Conservation (phyloP, 805 yeast species). For the Vanderwaltozyma polyspora region DNA sequence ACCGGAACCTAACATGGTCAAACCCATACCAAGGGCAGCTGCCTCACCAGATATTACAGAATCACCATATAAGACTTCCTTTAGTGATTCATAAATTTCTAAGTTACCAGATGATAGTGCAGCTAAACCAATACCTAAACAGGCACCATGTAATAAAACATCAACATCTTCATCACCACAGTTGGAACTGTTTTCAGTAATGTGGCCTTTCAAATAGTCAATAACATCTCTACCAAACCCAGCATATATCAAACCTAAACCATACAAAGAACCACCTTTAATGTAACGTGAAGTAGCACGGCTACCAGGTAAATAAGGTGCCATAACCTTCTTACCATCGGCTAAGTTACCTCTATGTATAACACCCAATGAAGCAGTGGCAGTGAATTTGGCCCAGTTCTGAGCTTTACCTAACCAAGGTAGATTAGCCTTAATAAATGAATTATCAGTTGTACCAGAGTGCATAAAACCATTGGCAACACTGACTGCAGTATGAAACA, state of each 20-base stretch:
- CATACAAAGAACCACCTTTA: slow-evolving; percentile 91
- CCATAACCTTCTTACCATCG: slow-evolving; percentile 76
- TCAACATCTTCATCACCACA: slow-evolving; percentile 65
- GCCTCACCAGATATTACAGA: slow-evolving; percentile 93
- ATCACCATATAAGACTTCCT: slow-evolving; percentile 75
- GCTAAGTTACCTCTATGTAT: slow-evolving; percentile 90
- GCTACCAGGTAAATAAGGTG: slow-evolving; percentile 82
- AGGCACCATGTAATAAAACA: slow-evolving; percentile 88
- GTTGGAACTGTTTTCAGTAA: slow-evolving; percentile 47
- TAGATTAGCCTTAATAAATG: slow-evolving; percentile 77
- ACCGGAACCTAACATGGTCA: slow-evolving; percentile 89
- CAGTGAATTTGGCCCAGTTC: slow-evolving; percentile 95
- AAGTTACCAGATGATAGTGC: slow-evolving; percentile 84
- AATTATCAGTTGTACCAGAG: slow-evolving; percentile 92
- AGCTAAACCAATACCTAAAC: slow-evolving; percentile 90
- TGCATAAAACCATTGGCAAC: slow-evolving; percentile 91
- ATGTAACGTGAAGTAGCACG: slow-evolving; percentile 56
- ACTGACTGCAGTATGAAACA: slow-evolving; percentile 92
- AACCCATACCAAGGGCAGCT: slow-evolving; percentile 92
- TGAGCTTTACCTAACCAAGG: slow-evolving; percentile 98
- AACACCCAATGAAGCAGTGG: slow-evolving; percentile 96
- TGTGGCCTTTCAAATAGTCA: slow-evolving; percentile 61
- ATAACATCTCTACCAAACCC: slow-evolving; percentile 89
- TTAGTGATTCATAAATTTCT: slow-evolving; percentile 67
- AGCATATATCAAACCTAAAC: slow-evolving; percentile 86